Base-by-base conservation (phyloP, 495 filamentous ascomycete genomes). In the Penicillium diatomitis region DNA sequence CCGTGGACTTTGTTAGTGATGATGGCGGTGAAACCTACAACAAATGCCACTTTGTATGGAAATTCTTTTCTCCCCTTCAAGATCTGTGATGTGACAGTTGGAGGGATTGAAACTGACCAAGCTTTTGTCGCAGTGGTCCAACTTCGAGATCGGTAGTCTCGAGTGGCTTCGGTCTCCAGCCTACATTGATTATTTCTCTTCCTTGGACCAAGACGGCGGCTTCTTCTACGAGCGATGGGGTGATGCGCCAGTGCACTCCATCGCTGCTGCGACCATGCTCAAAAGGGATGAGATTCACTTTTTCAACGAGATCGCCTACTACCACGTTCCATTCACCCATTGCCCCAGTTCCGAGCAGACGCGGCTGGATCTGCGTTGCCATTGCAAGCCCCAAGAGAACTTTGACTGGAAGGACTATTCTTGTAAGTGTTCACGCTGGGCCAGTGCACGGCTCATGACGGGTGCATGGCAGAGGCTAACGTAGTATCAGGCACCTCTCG, bases 401-500 rank as follows among this genome's bases (percentile, higher is more conserved):
- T 97, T 98, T 73, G 92, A 98, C 65, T 98, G 94, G 94, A 95
- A 94, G 68, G 87, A 87, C 38, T 95, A 92, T 60, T 91, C 88
- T 56, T 95, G 90, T 95, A 75, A 71, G 88, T 73, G 27, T 20
- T 4, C 2, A 8, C 3, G 11, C 5, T 5, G 20, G 20, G 20
- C 20, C 20, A 20, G 20, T 20, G 20, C 20, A 20, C 2, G 20
- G 20, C 20, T 20, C 20, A 20, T 20, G 20, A 20, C 20, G 20
- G 20, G 20, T 20, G 20, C 20, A 20, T 20, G 20, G 20, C 20
- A 20, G 20, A 2, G 20, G 6, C 45, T 50, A 49, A 50, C 31
- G 37, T 8, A 41, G 4, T 8, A 33, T 44, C 54, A 80, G 84
- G 90, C 75, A 96, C 91, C 20, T 74, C 86, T 42, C 78, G 83